phyloP scores from a whole-genome alignment of 768 basidiomycete genomes.

The Nidula microcarpa region DNA sequence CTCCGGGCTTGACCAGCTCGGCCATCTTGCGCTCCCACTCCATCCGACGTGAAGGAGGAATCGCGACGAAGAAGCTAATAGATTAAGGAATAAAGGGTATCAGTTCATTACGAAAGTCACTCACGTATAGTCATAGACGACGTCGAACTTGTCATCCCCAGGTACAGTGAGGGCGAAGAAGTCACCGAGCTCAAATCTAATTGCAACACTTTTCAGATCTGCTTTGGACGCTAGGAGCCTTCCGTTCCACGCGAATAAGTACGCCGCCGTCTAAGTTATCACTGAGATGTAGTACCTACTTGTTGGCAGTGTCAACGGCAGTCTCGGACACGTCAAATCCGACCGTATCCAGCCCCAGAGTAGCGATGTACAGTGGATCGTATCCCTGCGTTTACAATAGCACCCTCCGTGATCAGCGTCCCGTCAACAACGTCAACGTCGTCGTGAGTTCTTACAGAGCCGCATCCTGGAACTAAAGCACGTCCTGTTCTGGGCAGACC shows the following conservation, averaged over 20 bases:
- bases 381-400: slow-evolving; percentile 44
- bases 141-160: slow-evolving; percentile 39
- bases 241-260: not conserved
- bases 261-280: not conserved
- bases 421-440: too few relatives aligned
- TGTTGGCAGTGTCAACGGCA: slow-evolving; percentile 44
- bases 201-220: slow-evolving; percentile 20
- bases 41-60: slow-evolving; percentile 47
- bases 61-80: slow-evolving; percentile 68
- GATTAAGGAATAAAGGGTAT: not conserved
- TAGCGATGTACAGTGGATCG: slow-evolving; percentile 54
- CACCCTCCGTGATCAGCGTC: not conserved
- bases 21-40: slow-evolving; percentile 61
- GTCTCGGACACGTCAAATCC: slow-evolving; percentile 58
- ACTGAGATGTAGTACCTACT: slow-evolving; percentile 20
- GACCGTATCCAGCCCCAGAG: slow-evolving; percentile 41
- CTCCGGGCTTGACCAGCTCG: slow-evolving; percentile 55
- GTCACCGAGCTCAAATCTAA: slow-evolving; percentile 38
- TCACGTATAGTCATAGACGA: slow-evolving; percentile 68
- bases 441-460: slow-evolving; percentile 25
- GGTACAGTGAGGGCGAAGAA: slow-evolving; percentile 49
- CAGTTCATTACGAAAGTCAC: slow-evolving; percentile 7
- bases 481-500: slow-evolving; percentile 33
- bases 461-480: slow-evolving; percentile 44
- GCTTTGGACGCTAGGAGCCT: slow-evolving; percentile 15